Evolutionary conservation across 2,329 filamentous ascomycete species (phyloP), one percentile per base, ranked within the genome.

Genomic region (Alternaria conjuncta): DNA sequence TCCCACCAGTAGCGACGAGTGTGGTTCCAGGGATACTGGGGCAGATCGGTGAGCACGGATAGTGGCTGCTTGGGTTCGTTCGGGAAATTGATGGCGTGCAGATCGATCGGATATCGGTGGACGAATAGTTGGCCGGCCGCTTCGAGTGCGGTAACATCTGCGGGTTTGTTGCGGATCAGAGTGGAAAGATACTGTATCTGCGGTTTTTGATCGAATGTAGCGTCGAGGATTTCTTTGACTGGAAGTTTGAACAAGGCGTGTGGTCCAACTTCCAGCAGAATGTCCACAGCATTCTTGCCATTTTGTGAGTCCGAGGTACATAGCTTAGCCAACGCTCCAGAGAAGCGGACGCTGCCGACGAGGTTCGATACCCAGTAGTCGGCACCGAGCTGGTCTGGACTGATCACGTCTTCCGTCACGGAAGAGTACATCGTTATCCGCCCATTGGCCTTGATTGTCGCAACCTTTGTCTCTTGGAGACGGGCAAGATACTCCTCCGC

Each of bases 1-100:
- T 76, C 73, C 36, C 60, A 59, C 75, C 75, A 79, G 63, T 74
- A 77, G 12, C 63, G 58, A 8, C 63, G 67, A 5, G 69, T 61
- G 58, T 79, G 77, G 57, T 80, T 76, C 73, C 76, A 81, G 1
- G 70, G 63, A 45, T 81, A 81, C 5, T 64, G 64, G 4, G 79
- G 78, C 1, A 80, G 72, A 23, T 74, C 66, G 1, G 61, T 67
- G 11, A 60, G 61, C 5, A 61, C 55, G 5, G 60, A 57, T 13
- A 59, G 44, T 12, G 57, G 10, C 15, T 61, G 50, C 9, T 61
- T 66, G 6, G 61, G 45, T n/a, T 66, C 57, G 25, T 12, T 49
- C 11, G 62, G 56, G 30, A 63, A 62, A 23, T 66, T 68, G 25
- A 59, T 51, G 7, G 55, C 44, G n/a, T 57, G 41, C 7, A 66